Evolutionary conservation across 345 rosid species (phyloP).

Genomic region (Mercurialis annua): DNA sequence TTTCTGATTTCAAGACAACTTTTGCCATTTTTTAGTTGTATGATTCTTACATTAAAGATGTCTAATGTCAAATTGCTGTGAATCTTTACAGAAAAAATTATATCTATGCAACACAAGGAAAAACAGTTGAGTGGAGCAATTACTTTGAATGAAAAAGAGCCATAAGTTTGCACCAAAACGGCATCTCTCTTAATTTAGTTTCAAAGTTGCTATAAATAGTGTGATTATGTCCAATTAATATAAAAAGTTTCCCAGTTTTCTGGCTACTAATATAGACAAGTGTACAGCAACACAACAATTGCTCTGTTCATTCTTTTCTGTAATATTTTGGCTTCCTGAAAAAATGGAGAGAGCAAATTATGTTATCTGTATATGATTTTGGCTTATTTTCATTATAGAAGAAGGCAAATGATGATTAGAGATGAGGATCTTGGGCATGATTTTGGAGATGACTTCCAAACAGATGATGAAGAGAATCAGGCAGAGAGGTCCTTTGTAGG

Average conservation of each 20-base stretch:
- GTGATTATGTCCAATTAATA: not conserved
- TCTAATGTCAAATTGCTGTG: too few relatives aligned
- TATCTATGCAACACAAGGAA: too few relatives aligned
- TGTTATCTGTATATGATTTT: too few relatives aligned
- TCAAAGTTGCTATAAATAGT: slow-evolving; percentile 5
- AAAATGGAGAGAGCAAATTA: too few relatives aligned
- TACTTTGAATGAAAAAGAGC: not conserved
- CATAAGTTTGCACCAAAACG: not conserved
- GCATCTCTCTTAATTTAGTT: too few relatives aligned
- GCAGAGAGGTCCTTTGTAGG: slow-evolving; percentile 45
- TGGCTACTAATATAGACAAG: not conserved
- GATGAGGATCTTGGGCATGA: slow-evolving; percentile 67
- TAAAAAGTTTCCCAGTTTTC: not conserved
- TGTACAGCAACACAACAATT: slow-evolving; percentile 6
- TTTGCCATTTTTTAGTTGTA: too few relatives aligned
- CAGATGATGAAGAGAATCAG: slow-evolving; percentile 77
- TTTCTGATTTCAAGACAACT: too few relatives aligned
- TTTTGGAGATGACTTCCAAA: slow-evolving; percentile 59
- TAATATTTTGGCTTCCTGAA: not conserved
- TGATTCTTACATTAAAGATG: too few relatives aligned
- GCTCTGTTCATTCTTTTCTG: not conserved
- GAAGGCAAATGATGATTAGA: slow-evolving; percentile 43
- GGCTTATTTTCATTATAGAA: not conserved
- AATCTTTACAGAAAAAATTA: too few relatives aligned
- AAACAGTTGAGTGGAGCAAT: too few relatives aligned